Conservation (phyloP, 176 grass and related monocot species). For the Alopecurus myosuroides region DNA sequence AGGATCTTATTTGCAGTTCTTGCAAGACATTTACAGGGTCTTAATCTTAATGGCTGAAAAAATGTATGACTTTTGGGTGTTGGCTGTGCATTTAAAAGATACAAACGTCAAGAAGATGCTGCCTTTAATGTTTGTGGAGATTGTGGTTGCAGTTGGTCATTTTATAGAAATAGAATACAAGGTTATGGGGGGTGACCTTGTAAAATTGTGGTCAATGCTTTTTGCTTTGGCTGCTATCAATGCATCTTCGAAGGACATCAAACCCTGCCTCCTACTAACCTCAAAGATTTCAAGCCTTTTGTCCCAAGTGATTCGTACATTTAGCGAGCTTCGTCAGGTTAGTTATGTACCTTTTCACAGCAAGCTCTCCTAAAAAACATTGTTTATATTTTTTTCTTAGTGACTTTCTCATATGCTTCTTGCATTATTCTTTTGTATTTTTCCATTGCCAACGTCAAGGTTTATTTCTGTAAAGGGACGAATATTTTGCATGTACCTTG, state of each 20-base stretch:
- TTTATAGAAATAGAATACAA: conserved; percentile 95
- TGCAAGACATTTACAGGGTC: conserved; percentile 62
- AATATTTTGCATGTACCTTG: conserved; percentile 3
- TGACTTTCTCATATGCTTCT: background rate
- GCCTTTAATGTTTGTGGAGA: conserved; percentile 63
- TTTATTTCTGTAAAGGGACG: background rate
- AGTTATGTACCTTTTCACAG: conserved; percentile 32
- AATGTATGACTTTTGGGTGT: conserved; percentile 79
- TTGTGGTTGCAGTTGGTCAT: conserved; percentile 61
- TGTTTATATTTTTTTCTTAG: background rate
- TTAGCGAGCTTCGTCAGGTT: conserved; percentile 94
- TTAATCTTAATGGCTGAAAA: conserved; percentile 67
- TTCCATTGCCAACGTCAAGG: background rate
- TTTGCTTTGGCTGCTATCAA: conserved; percentile 77
- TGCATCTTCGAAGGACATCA: conserved; percentile 58
- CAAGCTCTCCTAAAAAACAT: background rate
- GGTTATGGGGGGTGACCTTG: conserved; percentile 59
- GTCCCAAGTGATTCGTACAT: conserved; percentile 68
- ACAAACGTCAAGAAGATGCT: conserved; percentile 66
- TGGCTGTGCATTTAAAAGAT: conserved; percentile 43
- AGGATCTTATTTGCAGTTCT: conserved; percentile 76
- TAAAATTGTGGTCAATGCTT: conserved; percentile 77
- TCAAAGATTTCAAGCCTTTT: conserved; percentile 72
- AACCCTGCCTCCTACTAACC: conserved; percentile 48
- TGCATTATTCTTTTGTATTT: background rate